Conservation (phyloP, 1,139 yeast genomes). For the Schwanniomyces etchellsii region DNA sequence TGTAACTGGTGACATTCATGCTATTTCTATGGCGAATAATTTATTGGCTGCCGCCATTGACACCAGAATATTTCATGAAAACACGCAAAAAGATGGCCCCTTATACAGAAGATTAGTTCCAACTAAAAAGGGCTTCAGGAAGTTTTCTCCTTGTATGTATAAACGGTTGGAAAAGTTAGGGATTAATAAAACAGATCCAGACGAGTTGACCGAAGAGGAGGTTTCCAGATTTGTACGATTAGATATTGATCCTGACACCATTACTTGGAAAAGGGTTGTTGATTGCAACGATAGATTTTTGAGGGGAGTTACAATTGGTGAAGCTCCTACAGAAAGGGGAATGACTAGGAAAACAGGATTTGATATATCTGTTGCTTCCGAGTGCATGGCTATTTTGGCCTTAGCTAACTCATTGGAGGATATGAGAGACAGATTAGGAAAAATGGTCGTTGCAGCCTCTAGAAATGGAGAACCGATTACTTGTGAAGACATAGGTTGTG, state of each 20-base stretch:
- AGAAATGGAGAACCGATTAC: constrained; percentile 84
- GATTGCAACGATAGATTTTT: constrained; percentile 93
- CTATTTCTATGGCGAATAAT: constrained; percentile 93
- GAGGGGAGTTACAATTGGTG: constrained; percentile 87
- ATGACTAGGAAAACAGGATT: constrained; percentile 86
- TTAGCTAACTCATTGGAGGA: constrained; percentile 76
- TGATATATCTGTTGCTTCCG: constrained; percentile 95
- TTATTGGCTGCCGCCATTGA: constrained; percentile 96
- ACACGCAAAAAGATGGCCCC: constrained; percentile 85
- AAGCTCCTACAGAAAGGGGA: constrained; percentile 94
- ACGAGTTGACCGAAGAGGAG: constrained; percentile 78
- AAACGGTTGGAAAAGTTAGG: constrained; percentile 77
- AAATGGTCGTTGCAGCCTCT: constrained; percentile 84
- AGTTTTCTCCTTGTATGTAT: constrained; percentile 73
- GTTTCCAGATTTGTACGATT: constrained; percentile 70
- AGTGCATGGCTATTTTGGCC: constrained; percentile 98
- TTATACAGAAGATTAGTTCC: constrained; percentile 87
- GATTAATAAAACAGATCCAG: constrained; percentile 74
- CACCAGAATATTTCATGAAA: constrained; percentile 95
- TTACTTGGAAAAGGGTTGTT: constrained; percentile 95
- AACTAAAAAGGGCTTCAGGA: constrained; percentile 74
- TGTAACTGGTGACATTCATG: constrained; percentile 97
- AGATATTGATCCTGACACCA: constrained; percentile 89
- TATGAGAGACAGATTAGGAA: constrained; percentile 86
- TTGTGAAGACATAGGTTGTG: constrained; percentile 94